Evolutionary conservation across 2,329 filamentous ascomycete genomes (phyloP), one percentile per base, ranked within the genome.

Genomic region (Penicillium brevicompactum): DNA sequence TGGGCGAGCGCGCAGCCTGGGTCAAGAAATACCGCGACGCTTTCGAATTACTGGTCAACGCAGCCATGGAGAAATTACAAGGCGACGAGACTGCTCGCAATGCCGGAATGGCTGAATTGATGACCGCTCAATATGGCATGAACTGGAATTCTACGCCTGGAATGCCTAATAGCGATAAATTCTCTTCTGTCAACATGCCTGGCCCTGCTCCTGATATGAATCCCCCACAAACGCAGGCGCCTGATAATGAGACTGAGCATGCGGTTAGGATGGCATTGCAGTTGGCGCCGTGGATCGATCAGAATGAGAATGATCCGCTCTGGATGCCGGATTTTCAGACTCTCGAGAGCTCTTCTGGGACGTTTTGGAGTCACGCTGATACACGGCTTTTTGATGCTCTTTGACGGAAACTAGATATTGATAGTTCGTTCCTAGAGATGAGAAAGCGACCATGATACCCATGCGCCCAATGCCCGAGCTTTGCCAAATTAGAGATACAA

Each of bases 21-120:
- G 78, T 80, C 3, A 76, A 75, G 51, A 76, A 76, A 57, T 80
- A 80, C 65, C 73, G 78, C 5, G 77, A 80, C 40, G 75, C 78
- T 3, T 80, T 80, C 50, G 78, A 80, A 51, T 53, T 78, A 2
- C 72, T 80, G 2, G 76, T 79, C 24, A 77, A 76, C 46, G 77
- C 78, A 3, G 70, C 76, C 1, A 79, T 79, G 76, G 75, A 79
- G 54, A 78, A 77, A 44, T 60, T 78, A 0, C 73, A 77, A 53
- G 73, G 72, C 6, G 72, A 72, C 32, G 73, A 74, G 24, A 68
- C 61, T 0, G 67, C 67, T 9, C 67, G 64, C 4, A 70, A 65
- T 30, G 62, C 69, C 22, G 73, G 73, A 3, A 74, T 77, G 61
- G 74, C 72, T 0, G 74, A 76, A 55, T 65, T 75, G 21, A 76